Conservation (phyloP, 2,329 filamentous ascomycete species). For the Talaromyces verruculosus region DNA sequence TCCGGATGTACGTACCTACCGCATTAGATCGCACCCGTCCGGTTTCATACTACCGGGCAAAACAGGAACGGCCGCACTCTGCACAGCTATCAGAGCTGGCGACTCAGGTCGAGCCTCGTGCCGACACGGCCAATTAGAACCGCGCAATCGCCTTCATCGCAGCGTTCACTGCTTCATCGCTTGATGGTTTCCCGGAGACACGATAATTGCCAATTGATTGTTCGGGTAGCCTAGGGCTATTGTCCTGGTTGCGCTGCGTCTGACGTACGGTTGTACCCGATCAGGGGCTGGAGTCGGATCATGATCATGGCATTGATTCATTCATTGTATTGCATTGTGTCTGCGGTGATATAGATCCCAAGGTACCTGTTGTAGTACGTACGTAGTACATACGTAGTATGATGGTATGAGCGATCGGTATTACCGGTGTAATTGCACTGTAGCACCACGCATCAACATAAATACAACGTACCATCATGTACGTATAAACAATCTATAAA, state of each 20-base stretch:
- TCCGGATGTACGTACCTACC: conserved; percentile 17
- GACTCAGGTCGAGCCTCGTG: neutral
- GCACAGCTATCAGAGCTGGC: neutral
- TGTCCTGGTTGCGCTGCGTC: conserved; percentile 6
- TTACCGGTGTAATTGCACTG: neutral
- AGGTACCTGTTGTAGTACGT: neutral
- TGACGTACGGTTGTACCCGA: conserved; percentile 6
- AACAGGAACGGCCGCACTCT: conserved; percentile 41
- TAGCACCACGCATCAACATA: too few species aligned
- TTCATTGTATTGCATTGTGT: neutral
- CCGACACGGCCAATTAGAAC: conserved; percentile 29
- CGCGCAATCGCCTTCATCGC: neutral
- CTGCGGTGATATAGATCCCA: neutral
- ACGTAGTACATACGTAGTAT: neutral
- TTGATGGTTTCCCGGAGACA: conserved; percentile 5
- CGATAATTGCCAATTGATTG: conserved; percentile 18
- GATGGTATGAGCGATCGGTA: neutral
- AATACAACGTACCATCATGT: neutral
- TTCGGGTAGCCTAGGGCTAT: conserved; percentile 29
- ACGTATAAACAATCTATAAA: neutral
- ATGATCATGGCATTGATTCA: neutral
- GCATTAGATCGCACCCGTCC: conserved; percentile 29
- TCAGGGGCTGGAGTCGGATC: neutral
- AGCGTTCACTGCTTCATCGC: neutral
- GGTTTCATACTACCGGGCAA: conserved; percentile 46